Evolutionary conservation across 2,329 filamentous ascomycete genomes (phyloP), one percentile per base, ranked within the genome.

Genomic region (Pyrenophora seminiperda): DNA sequence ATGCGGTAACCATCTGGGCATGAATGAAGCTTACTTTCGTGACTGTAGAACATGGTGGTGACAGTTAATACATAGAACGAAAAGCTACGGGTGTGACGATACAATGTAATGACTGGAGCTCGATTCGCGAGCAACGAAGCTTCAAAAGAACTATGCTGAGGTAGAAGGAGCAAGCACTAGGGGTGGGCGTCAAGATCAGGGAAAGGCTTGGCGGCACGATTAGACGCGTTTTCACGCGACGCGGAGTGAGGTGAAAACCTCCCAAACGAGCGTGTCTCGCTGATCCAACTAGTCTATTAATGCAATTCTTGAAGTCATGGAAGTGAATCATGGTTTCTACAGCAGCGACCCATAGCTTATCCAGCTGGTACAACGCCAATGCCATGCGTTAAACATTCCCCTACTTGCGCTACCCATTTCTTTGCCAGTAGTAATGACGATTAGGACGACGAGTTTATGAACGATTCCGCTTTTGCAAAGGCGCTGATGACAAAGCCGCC

Each of bases 1-100:
- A 17, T 24, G 18, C 7, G 43, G 31, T 7, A 14, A 45, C 22
- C 3, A 3, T 30, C 24, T 27, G 24, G 24, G 7, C 24, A 27
- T 31, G 10, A 20, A 11, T 13, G 27, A 36, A 36, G 50, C 86
- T 69, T 78, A 94, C 93, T 90, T 75, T 97, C 92, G 76, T 96
- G 90, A 65, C 90, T 95, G 77, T 96, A 97, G 72, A 97, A 97
- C 92, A 97, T 97, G 62, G 29, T 72, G 65, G 32, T 71, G 63
- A 38, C 17, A 53, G 32, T 32, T 58, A 47, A 50, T 42, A 59
- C 50, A 53, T 43, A 38, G 17, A 37, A 46, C 37, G 18, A 37
- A 45, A 46, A 24, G 36, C 11, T 18, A 32, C 15, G 20, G 14
- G 45, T 24, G 43, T 27, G 31, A 47, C 31, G 17, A 43, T 46